Evolutionary conservation across 2,329 filamentous ascomycete genomes (phyloP), one percentile per base, ranked within the genome.

Genomic region (Colletotrichum plurivorum): DNA sequence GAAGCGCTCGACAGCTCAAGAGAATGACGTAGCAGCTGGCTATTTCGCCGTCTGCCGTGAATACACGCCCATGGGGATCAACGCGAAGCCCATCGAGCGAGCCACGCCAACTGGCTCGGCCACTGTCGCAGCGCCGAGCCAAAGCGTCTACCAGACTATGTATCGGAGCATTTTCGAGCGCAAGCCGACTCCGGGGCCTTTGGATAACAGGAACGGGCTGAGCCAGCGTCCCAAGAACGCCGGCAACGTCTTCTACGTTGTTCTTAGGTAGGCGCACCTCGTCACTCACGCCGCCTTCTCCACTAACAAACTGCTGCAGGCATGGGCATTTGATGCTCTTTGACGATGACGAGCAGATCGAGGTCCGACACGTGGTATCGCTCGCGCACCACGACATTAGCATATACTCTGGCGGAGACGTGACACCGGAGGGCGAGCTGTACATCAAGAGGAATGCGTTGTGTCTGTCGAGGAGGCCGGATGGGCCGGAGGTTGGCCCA

Each of bases 241-340:
- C 3, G 91, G 93, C 62, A 98, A 98, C 78, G 92, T 97, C 65
- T 98, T 98, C 80, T 98, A 94, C 76, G 93, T 98, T 58, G 94
- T 97, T 55, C 80, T 98, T 69, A 91, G 94, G 93, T 95, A 84
- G 71, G 85, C 51, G 61, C 20, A 41, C 20, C 31, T 22, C 36
- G 59, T 31, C n/a, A 39, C 25, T 12, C 56, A n/a, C 43, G n/a
- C 43, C 5, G 22, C 22, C 3, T 49, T 12, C 18, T 39, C 51
- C n/a, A 60, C 63, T 73, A 69, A 73, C 62, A n/a, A 8, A 10
- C 31, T 48, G 2, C 15, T 18, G 56, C 70, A 95, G 94, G 77
- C 95, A 98, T 80, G 95, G 95, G 45, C 95, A 98, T 78, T 84
- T 99, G 58, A 98, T 99, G 94, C 89, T 99, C 10, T 99, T 98